Evolutionary conservation across 2,329 filamentous ascomycete genomes (phyloP).

Genomic region (Epichloe uncinata): DNA sequence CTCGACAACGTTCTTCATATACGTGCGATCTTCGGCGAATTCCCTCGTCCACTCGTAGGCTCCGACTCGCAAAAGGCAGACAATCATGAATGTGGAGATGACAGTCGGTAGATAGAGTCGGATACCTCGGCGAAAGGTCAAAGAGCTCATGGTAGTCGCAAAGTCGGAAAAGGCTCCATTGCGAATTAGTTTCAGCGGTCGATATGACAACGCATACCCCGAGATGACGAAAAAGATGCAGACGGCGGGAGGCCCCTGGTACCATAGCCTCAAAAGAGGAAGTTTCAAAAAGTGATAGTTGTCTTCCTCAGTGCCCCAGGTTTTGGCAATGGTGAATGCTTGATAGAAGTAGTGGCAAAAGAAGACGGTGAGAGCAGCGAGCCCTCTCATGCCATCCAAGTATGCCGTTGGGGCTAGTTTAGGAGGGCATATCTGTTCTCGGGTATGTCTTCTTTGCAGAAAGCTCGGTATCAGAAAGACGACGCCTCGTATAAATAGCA

Average conservation of each 20-base stretch:
- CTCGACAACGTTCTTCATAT: slow-evolving; percentile 36
- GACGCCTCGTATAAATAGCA: slow-evolving; percentile 23
- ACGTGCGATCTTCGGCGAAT: slow-evolving; percentile 29
- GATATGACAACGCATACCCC: slow-evolving; percentile 45
- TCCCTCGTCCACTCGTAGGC: slow-evolving; percentile 34
- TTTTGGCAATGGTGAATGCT: slow-evolving; percentile 35
- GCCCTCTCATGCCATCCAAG: slow-evolving; percentile 43
- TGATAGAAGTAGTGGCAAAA: slow-evolving; percentile 45
- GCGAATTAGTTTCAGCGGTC: slow-evolving; percentile 33
- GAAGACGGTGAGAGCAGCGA: slow-evolving; percentile 42
- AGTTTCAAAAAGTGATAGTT: slow-evolving; percentile 37
- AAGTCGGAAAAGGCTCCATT: slow-evolving; percentile 25
- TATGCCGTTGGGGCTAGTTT: slow-evolving; percentile 40
- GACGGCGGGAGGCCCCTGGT: slow-evolving; percentile 42
- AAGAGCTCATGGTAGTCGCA: slow-evolving; percentile 31
- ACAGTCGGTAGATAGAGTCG: slow-evolving; percentile 38
- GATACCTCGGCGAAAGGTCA: slow-evolving; percentile 37
- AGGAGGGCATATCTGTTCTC: slow-evolving; percentile 26
- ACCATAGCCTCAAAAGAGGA: slow-evolving; percentile 39
- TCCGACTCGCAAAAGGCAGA: slow-evolving; percentile 30
- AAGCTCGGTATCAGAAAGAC: slow-evolving; percentile 42
- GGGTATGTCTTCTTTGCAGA: slow-evolving; percentile 29
- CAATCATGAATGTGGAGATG: slow-evolving; percentile 35
- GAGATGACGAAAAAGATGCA: slow-evolving; percentile 50
- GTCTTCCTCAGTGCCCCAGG: slow-evolving; percentile 30